Evolutionary conservation across 2,329 filamentous ascomycete species (phyloP).

Genomic region (Aspergillus sp.): DNA sequence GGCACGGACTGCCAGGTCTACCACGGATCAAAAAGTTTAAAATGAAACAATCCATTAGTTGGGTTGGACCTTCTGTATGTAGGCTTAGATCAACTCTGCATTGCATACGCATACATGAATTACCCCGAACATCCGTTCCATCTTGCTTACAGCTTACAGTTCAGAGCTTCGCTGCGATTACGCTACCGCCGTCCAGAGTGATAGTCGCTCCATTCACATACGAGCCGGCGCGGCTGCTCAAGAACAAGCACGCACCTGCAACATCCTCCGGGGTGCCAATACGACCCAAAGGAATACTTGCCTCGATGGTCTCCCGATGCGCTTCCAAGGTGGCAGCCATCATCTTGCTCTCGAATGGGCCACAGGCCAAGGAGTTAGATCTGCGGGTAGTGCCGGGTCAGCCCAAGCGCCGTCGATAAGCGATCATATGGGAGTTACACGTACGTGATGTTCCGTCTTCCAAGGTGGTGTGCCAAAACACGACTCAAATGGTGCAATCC

Average conservation of each 20-base stretch:
- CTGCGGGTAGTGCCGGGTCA: constrained; percentile 30
- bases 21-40: not conserved
- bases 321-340: constrained; percentile 56
- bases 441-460: constrained; percentile 56
- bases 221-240: constrained; percentile 67
- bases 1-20: not conserved
- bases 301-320: constrained; percentile 52
- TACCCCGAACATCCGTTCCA: not conserved
- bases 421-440: constrained; percentile 29
- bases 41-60: not conserved
- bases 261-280: constrained; percentile 70
- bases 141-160: constrained; percentile 29
- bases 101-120: not conserved
- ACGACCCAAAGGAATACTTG: constrained; percentile 64
- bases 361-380: constrained; percentile 70
- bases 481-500: constrained; percentile 57
- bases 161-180: constrained; percentile 38
- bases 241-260: constrained; percentile 70
- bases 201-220: constrained; percentile 68
- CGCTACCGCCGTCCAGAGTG: constrained; percentile 61
- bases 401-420: not conserved
- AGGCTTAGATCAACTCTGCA: not conserved
- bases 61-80: constrained; percentile 11
- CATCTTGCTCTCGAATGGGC: constrained; percentile 62
- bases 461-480: constrained; percentile 54